phyloP scores from a whole-genome alignment of 1,139 yeast species.

The Suhomyces maxii region DNA sequence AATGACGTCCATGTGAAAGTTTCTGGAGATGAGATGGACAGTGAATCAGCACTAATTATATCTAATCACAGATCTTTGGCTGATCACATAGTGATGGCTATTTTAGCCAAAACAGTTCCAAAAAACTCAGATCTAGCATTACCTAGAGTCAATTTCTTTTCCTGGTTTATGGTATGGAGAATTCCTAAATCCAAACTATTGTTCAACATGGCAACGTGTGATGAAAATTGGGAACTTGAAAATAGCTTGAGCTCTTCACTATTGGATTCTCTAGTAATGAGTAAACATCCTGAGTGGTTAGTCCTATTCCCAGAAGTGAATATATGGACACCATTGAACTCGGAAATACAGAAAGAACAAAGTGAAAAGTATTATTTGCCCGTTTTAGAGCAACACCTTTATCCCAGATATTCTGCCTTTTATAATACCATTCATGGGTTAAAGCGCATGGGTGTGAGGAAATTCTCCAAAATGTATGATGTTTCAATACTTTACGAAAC shows the following conservation, averaged over 20 bases:
- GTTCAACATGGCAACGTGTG: slow-evolving; percentile 46
- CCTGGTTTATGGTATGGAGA: slow-evolving; percentile 62
- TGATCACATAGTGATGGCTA: slow-evolving; percentile 53
- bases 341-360: slow-evolving; percentile 49
- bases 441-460: slow-evolving; percentile 29
- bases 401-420: slow-evolving; percentile 62
- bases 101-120: slow-evolving; percentile 35
- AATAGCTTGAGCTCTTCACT: slow-evolving; percentile 24
- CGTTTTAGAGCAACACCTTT: slow-evolving; percentile 51
- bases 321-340: slow-evolving; percentile 51
- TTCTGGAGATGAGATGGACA: slow-evolving; percentile 43
- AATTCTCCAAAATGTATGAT: slow-evolving; percentile 51
- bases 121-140: slow-evolving; percentile 5
- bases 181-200: slow-evolving; percentile 49
- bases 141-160: slow-evolving; percentile 53
- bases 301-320: slow-evolving; percentile 75
- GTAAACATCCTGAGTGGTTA: slow-evolving; percentile 51
- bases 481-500: slow-evolving; percentile 48
- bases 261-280: slow-evolving; percentile 25
- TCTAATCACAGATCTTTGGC: slow-evolving; percentile 58
- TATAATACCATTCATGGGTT: slow-evolving; percentile 50
- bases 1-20: slow-evolving; percentile 39
- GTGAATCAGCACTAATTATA: slow-evolving; percentile 49
- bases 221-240: slow-evolving; percentile 66
- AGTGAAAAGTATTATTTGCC: slow-evolving; percentile 56